phyloP scores from a whole-genome alignment of 805 yeast species.

The Starmera dryadoides region DNA sequence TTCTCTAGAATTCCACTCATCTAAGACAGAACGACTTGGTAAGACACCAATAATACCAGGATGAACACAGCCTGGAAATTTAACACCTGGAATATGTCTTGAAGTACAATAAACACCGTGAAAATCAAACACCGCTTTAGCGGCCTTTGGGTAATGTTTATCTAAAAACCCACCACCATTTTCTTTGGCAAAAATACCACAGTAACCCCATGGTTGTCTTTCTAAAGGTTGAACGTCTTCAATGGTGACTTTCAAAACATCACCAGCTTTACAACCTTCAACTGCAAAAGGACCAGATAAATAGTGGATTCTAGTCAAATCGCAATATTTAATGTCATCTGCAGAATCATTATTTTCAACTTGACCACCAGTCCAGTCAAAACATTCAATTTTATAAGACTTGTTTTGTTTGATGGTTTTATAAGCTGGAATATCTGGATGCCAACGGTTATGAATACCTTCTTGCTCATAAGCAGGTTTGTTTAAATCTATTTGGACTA shows the following conservation, averaged over 20 bases:
- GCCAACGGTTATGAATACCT: constrained; percentile 46
- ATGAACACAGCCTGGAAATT: constrained; percentile 42
- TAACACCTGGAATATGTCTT: constrained; percentile 42
- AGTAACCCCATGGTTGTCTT: constrained; percentile 47
- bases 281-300: constrained; percentile 42
- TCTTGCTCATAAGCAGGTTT: constrained; percentile 40
- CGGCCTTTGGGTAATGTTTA: constrained; percentile 40
- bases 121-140: constrained; percentile 45
- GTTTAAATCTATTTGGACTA: constrained; percentile 29
- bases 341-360: constrained; percentile 38
- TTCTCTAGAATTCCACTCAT: constrained; percentile 40
- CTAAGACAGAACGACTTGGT: constrained; percentile 35
- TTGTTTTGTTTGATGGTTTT: constrained; percentile 34
- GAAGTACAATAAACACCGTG: constrained; percentile 44
- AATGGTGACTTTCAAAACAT: constrained; percentile 40
- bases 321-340: constrained; percentile 39
- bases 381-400: constrained; percentile 39
- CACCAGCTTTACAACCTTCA: constrained; percentile 40
- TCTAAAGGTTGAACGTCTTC: constrained; percentile 46
- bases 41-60: constrained; percentile 47
- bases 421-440: constrained; percentile 40
- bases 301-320: constrained; percentile 38
- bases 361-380: constrained; percentile 51
- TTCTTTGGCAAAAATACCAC: constrained; percentile 39
- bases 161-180: constrained; percentile 48